Evolutionary conservation across 179 eudicot genomes (phyloP), one percentile per base, ranked within the genome.

Genomic region (Camellia oleifera): DNA sequence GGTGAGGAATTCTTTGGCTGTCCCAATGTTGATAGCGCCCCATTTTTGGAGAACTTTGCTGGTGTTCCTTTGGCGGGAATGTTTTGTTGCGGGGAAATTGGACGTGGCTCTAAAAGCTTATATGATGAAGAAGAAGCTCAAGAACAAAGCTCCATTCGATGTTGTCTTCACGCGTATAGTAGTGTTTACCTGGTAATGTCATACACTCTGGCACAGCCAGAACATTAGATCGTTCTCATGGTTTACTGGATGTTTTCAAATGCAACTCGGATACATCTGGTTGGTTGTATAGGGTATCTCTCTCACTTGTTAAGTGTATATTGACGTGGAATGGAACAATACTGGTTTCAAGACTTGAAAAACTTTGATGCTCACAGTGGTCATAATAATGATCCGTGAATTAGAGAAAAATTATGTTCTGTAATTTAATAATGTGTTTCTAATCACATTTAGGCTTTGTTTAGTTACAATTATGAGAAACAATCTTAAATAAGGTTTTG

Each of bases 31-130:
- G 98, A 92, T 80, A 92, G 93, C 89, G 70, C 88, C 57, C 97
- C 98, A 0, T 82, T 96, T 42, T 57, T 88, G 85, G 91, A 90
- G 69, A 92, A 94, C 83, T 96, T 96, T 40, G 97, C 99, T 5
- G 86, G 79, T 64, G 80, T 88, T 78, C 83, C 96, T 4, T 18
- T 94, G 17, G 84, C 84, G 0, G 99, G 99, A 77, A 86, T 90
- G 75, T 96, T 82, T 70, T 94, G 93, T 78, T 78, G 84, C 13
- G 93, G 93, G 44, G 99, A 94, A 91, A 90, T 94, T 46, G 89
- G 89, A 6, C 97, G 97, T 14, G 93, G 89, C 14, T 79, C 88
- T 65, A 79, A 85, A 52, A 74, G 76, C 77, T 71, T 80, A 54
- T 86, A 77, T 72, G 65, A 48, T 64, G 74, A 45, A 68, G 84